These are phyloP conservation scores for Diaporthe longicolla DNA, from an alignment of 2,329 filamentous ascomycete genomes.

Conservation along the genomic window DNA sequence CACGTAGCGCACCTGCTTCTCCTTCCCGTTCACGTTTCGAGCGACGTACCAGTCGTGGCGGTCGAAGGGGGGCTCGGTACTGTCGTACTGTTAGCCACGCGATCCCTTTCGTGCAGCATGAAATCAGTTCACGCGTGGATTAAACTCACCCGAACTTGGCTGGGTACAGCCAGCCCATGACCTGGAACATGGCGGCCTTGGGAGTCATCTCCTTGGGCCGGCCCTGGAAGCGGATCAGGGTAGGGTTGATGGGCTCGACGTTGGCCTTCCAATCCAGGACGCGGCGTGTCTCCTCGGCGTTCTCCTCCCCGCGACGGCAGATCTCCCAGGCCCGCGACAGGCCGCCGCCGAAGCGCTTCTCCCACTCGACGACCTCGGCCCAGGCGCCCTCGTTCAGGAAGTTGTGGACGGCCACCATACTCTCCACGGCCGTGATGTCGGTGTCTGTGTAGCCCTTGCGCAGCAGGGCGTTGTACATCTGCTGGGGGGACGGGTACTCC, in stretches of 20 bases:
- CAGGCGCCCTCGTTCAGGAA: conserved; percentile 98
- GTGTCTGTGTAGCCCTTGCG: conserved; percentile 97
- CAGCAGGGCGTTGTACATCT: conserved; percentile 99
- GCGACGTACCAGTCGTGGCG: conserved; percentile 97
- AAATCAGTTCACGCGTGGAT: neutral
- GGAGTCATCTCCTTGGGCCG: conserved; percentile 91
- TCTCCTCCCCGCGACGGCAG: conserved; percentile 81
- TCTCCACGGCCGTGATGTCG: conserved; percentile 91
- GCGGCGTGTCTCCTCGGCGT: conserved; percentile 56
- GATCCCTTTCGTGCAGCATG: neutral
- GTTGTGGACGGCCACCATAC: conserved; percentile 98
- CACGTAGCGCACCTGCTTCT: conserved; percentile 88
- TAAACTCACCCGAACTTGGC: conserved; percentile 78
- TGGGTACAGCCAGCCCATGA: conserved; percentile 85
- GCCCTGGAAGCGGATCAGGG: conserved; percentile 88
- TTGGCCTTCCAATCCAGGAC: conserved; percentile 62
- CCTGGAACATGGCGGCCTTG: conserved; percentile 87
- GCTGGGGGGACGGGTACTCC: conserved; percentile 98
- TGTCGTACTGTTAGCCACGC: conserved; percentile 50
- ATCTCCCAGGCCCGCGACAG: conserved; percentile 79
- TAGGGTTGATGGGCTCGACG: conserved; percentile 69
- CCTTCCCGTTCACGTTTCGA: conserved; percentile 75
- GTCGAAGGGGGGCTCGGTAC: conserved; percentile 90
- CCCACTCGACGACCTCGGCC: conserved; percentile 95
- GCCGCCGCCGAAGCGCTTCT: conserved; percentile 85